These are phyloP conservation scores for Calonectria hawksworthii DNA, from an alignment of 2,329 filamentous ascomycete genomes.

Conservation along the genomic window DNA sequence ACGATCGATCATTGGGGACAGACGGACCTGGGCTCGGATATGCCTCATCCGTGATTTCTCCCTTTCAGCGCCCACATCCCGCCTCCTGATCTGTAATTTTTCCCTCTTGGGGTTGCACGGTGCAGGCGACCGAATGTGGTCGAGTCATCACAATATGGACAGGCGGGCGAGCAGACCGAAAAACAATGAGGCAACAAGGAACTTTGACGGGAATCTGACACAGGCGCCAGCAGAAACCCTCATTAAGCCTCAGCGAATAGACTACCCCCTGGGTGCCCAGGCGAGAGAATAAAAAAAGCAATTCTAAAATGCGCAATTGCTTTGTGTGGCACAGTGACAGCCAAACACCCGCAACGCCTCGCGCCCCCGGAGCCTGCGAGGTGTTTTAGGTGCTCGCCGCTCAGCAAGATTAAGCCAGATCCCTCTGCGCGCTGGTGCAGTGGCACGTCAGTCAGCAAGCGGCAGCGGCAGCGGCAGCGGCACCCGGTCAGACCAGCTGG, in stretches of 20 bases:
- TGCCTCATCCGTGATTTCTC: conserved; percentile 4
- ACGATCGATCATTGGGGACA: conserved; percentile 19
- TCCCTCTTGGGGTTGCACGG: not conserved
- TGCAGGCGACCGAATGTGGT: too few species aligned
- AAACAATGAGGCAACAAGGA: conserved; percentile 10
- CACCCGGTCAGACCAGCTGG: conserved; percentile 24
- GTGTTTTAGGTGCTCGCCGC: conserved; percentile 20
- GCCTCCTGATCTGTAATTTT: not conserved
- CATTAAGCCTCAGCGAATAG: conserved; percentile 21
- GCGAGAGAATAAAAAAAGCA: conserved; percentile 23
- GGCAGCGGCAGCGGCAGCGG: conserved; percentile 31
- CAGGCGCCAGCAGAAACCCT: conserved; percentile 12
- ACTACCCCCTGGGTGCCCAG: not conserved
- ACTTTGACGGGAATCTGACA: conserved; percentile 20
- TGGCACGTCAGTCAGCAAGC: conserved; percentile 35
- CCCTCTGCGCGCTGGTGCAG: conserved; percentile 18
- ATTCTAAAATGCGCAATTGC: conserved; percentile 4
- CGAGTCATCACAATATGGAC: not conserved
- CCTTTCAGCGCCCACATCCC: conserved; percentile 13
- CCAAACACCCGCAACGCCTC: conserved; percentile 3
- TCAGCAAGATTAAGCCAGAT: conserved; percentile 35
- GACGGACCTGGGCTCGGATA: not conserved
- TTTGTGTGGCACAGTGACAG: conserved; percentile 17
- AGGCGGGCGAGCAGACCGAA: not conserved
- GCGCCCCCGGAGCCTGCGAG: conserved; percentile 8